Base-by-base conservation (phyloP, 352 stramenopile species). In the Phytophthora ramorum region DNA sequence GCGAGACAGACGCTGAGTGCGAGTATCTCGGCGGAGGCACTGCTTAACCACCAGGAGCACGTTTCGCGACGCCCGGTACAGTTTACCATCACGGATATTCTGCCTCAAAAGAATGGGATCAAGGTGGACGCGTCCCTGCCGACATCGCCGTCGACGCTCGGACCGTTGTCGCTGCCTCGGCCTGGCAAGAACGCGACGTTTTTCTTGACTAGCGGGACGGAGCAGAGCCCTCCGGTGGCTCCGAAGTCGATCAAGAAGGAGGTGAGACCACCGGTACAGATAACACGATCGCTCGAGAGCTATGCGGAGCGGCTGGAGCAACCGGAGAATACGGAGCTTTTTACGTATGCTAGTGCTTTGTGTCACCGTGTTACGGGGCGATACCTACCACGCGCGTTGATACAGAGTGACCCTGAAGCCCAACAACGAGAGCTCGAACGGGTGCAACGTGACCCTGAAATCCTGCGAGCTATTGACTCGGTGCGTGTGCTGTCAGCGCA, bases 311-410 rank as follows among this genome's bases (percentile, higher is more conserved):
- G 58, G 0, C 52, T 91, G 3, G 70, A 87, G 0, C 52, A 60
- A 5, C 72, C 84, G 1, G 82, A 93, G 56, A 90, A 85, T 52
- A 76, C 81, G 0, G 80, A 91, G 53, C 52, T 93, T 9, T 93
- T 93, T 47, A 59, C 79, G 7, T 93, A 93, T 41, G 64, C 81
- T 3, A 93, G 83, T 50, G 67, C 85, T 6, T 56, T 93, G 3
- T 90, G 83, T 38, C 75, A 93, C 32, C 75, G 85, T 0, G 71
- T 90, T 35, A 90, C 85, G 2, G 85, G 85, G 12, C 65, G 74
- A 28, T 93, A 91, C 68, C 52, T 93, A 61, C 66, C 82, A 0
- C 70, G 69, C 4, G 47, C 74, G 17, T 40, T 84, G 22, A 53
- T 93, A 5, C 76, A 85, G 28, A 66, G 56, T 17, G 77, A 90